Conservation (phyloP, 768 basidiomycete species). For the Mycena haematopus region DNA sequence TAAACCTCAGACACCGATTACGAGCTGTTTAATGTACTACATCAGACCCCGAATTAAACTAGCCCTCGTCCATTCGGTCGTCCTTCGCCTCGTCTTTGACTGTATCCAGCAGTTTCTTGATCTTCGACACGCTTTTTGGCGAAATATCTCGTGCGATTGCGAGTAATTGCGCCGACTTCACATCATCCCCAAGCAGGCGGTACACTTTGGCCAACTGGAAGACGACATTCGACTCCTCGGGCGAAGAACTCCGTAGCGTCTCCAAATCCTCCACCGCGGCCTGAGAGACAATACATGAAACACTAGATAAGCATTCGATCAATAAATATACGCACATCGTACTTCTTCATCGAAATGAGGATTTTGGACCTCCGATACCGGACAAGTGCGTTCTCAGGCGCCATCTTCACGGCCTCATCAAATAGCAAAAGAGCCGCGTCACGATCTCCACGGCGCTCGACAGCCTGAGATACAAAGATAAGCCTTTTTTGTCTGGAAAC, state of each 20-base stretch:
- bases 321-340: slow-evolving; percentile 65
- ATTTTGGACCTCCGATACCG: slow-evolving; percentile 94
- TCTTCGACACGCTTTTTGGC: slow-evolving; percentile 86
- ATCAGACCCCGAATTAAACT: slow-evolving; percentile 33
- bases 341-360: slow-evolving; percentile 82
- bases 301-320: slow-evolving; percentile 27
- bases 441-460: slow-evolving; percentile 84
- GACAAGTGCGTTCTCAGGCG: slow-evolving; percentile 91
- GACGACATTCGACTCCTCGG: slow-evolving; percentile 95
- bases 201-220: slow-evolving; percentile 96
- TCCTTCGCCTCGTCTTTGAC: slow-evolving; percentile 65
- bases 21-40: slow-evolving; percentile 5
- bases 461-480: slow-evolving; percentile 61
- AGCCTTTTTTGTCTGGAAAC: slow-evolving; percentile 26
- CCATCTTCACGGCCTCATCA: slow-evolving; percentile 77
- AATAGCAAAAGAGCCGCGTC: slow-evolving; percentile 80
- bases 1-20: slow-evolving; percentile 22
- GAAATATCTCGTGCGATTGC: slow-evolving; percentile 93
- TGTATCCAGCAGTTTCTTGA: slow-evolving; percentile 78
- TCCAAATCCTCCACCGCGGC: slow-evolving; percentile 83
- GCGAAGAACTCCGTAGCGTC: slow-evolving; percentile 78
- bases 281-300: slow-evolving; percentile 51
- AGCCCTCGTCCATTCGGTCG: slow-evolving; percentile 81
- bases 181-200: slow-evolving; percentile 77
- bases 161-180: slow-evolving; percentile 83